Conservation (phyloP, 139 green algal species). For the Ettlia oleoabundans region DNA sequence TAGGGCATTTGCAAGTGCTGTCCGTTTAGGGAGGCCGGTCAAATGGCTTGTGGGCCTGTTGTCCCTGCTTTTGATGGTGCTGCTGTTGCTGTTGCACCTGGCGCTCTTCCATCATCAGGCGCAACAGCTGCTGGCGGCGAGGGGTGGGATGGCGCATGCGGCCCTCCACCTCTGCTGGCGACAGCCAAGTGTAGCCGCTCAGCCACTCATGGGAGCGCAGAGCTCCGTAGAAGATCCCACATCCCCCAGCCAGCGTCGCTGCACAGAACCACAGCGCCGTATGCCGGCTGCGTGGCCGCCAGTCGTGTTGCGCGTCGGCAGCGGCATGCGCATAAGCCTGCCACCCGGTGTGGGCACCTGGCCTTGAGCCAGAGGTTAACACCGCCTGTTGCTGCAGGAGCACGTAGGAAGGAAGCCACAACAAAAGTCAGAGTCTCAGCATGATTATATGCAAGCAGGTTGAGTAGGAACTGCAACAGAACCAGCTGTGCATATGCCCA, state of each 20-base stretch:
- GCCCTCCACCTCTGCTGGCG: not conserved
- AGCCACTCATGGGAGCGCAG: not conserved
- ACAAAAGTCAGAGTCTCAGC: no score
- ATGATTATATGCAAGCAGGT: no score
- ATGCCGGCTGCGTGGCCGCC: not conserved
- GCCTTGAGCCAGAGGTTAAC: no score
- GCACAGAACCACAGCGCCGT: constrained; percentile 13
- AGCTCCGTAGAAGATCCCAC: not conserved
- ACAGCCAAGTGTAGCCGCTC: constrained; percentile 12
- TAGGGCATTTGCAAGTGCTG: no score
- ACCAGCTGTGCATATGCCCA: not conserved
- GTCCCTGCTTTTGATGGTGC: not conserved
- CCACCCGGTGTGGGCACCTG: not conserved
- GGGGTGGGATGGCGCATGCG: not conserved
- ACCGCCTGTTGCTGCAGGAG: constrained; percentile 20
- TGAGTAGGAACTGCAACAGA: not conserved
- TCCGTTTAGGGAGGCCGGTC: not conserved
- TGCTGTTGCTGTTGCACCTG: not conserved
- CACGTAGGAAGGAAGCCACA: not conserved
- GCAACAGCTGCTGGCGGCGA: constrained; percentile 13
- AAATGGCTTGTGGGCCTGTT: not conserved
- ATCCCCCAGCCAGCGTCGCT: not conserved
- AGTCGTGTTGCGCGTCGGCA: not conserved
- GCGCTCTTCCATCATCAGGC: not conserved
- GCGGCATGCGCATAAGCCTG: not conserved